Conservation (phyloP, 2,329 filamentous ascomycete species). For the Orbilia ellipsospora region DNA sequence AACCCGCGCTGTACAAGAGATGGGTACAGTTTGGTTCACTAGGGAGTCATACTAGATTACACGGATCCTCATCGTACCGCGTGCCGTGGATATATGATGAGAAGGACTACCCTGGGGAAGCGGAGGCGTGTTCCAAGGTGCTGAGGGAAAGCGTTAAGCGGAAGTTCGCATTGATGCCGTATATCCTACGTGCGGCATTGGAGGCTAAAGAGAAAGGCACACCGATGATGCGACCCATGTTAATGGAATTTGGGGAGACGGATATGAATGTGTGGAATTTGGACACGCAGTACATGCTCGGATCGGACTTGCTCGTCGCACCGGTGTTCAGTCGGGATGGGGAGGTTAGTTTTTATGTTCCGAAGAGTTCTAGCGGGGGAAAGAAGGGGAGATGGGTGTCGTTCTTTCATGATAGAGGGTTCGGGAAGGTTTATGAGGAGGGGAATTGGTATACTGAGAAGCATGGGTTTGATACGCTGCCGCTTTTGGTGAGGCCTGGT, state of each 20-base stretch:
- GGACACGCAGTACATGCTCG: constrained; percentile 80
- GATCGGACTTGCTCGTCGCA: constrained; percentile 72
- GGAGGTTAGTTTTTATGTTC: constrained; percentile 74
- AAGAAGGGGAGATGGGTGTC: constrained; percentile 65
- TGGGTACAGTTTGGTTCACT: constrained; percentile 81
- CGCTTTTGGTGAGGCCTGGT: constrained; percentile 70
- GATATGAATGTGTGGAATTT: constrained; percentile 76
- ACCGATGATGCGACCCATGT: constrained; percentile 73
- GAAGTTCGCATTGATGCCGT: constrained; percentile 71
- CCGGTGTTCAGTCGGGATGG: constrained; percentile 74
- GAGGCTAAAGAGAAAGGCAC: constrained; percentile 68
- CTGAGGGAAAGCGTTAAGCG: constrained; percentile 68
- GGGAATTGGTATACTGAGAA: constrained; percentile 70
- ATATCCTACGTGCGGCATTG: constrained; percentile 68
- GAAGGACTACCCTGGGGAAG: constrained; percentile 66
- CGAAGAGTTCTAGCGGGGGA: constrained; percentile 58
- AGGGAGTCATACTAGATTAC: constrained; percentile 76
- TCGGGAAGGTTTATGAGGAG: constrained; percentile 57
- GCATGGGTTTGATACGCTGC: constrained; percentile 70
- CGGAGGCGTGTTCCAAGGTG: constrained; percentile 65
- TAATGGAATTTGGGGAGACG: constrained; percentile 75
- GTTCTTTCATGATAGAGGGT: constrained; percentile 63
- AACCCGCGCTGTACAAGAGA: constrained; percentile 77
- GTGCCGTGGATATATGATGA: constrained; percentile 79
- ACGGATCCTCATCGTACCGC: constrained; percentile 76